Evolutionary conservation across 495 filamentous ascomycete species (phyloP), one percentile per base, ranked within the genome.

Genomic region (Penicillium goetzii): DNA sequence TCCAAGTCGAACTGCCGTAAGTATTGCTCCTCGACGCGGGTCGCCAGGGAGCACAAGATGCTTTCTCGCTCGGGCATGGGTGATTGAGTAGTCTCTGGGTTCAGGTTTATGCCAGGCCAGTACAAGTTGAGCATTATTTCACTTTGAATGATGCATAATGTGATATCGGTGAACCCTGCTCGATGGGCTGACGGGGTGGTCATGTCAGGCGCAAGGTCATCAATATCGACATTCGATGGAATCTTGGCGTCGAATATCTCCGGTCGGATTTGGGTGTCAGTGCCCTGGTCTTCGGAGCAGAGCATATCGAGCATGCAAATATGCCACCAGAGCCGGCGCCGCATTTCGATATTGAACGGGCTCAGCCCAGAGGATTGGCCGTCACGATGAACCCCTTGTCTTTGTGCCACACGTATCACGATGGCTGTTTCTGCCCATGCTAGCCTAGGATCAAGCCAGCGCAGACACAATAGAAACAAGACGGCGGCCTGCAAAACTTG

Each of bases 281-380:
- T 87, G 0, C 89, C 91, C 67, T 92, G 86, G 60, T 93, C 92
- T 70, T 93, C 90, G 6, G 88, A 85, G 2, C 85, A 86, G 15
- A 90, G 82, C 9, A 87, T 78, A 65, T 95, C 92, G 14, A 95
- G 72, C 11, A 91, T 79, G 67, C 88, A 88, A 5, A 95, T 81
- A 36, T 89, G 86, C 85, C 90, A 92, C 86, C 91, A 95, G 6
- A 93, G 70, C 0, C 92, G 81, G 34, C 92, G 82, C 30, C 91
- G 82, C 78, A 92, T 89, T 67, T 95, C 92, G 14, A 84, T 81
- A 47, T 93, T 87, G 64, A 92, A 92, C 0, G 89, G 87, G 1
- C 75, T 64, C 2, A 89, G 71, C 0, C 76, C 74, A 0, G 89
- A 70, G 40, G 82, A 79, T 50, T 87, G 86, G 17, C 86, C 87